Base-by-base conservation (phyloP, 2,329 filamentous ascomycete species). In the Furcasterigmium furcatum region DNA sequence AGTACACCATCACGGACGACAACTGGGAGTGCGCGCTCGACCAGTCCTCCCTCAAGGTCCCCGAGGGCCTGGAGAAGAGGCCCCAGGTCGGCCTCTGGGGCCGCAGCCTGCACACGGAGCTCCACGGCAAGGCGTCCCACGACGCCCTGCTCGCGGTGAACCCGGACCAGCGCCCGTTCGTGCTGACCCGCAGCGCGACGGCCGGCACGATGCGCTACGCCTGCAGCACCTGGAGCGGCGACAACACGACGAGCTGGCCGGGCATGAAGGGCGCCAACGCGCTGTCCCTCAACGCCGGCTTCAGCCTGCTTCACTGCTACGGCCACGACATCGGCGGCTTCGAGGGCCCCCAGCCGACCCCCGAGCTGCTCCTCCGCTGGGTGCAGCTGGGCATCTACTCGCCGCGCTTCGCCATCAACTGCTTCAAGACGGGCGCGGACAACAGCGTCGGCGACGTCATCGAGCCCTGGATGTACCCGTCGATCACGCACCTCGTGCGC, bases 261-360 rank as follows among this genome's bases (percentile, higher is more conserved):
- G 78, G 79, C 9, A 87, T 89, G 84, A 82, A 80, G 52, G 86
- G 85, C 1, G 79, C 83, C 2, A 89, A 88, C 50, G 80, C 85
- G 0, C 59, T 89, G 6, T 84, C 84, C 0, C 65, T 89, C 4
- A 87, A 79, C 36, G 84, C 85, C 0, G 84, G 84, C 0, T 75
- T 88, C 51, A 85, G 79, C 41, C 68, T 88, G 2, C 70, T 89
- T 53, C 84, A 85, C 57, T 85, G 79, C 56, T 85, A 84, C 52
- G 85, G 85, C 12, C 85, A 88, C 55, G 85, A 89, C 46, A 88
- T 89, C 49, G 85, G 86, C 36, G 85, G 85, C 0, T 89, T 89
- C 55, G 85, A 88, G 66, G 85, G 84, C 22, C 84, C 84, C 0
- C 85, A 88, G 56, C 86, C 86, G 0, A 77, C 77, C 0, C 83